Evolutionary conservation across 495 filamentous ascomycete genomes (phyloP).

Genomic region (Sporormia fimetaria): DNA sequence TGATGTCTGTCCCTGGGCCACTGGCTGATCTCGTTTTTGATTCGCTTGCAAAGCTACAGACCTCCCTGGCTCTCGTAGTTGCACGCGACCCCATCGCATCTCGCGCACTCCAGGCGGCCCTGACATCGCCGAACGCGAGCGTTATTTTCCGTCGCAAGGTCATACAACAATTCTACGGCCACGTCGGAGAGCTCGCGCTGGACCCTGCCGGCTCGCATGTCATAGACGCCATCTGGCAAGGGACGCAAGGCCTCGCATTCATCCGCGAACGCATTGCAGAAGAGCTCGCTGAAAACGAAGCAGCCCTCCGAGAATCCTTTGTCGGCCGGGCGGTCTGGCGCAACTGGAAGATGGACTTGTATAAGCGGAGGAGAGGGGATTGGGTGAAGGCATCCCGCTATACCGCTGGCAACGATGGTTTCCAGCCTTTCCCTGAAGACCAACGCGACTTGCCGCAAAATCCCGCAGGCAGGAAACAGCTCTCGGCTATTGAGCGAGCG

Average conservation of each 20-base stretch:
- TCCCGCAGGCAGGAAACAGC: constrained; percentile 14
- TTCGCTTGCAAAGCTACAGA: constrained; percentile 38
- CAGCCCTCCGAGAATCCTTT: constrained; percentile 56
- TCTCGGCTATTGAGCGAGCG: constrained; percentile 31
- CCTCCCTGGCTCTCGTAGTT: constrained; percentile 36
- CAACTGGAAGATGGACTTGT: constrained; percentile 87
- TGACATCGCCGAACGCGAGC: constrained; percentile 46
- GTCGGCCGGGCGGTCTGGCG: constrained; percentile 77
- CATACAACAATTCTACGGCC: constrained; percentile 46
- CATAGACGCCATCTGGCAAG: constrained; percentile 63
- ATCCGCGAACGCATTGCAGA: constrained; percentile 57
- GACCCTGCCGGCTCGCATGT: constrained; percentile 66
- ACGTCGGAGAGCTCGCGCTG: constrained; percentile 53
- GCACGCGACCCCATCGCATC: constrained; percentile 52
- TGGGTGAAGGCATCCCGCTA: constrained; percentile 61
- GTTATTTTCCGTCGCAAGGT: constrained; percentile 51
- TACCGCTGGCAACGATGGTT: constrained; percentile 33
- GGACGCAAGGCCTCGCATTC: constrained; percentile 52
- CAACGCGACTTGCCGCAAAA: constrained; percentile 8
- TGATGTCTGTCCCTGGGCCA: constrained; percentile 48
- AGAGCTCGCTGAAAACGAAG: constrained; percentile 51
- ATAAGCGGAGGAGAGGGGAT: constrained; percentile 53
- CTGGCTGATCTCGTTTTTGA: constrained; percentile 48
- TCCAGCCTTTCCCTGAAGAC: constrained; percentile 31
- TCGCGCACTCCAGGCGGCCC: constrained; percentile 57